phyloP scores from a whole-genome alignment of 345 rosid genomes.

The Hibiscus tridactylites region DNA sequence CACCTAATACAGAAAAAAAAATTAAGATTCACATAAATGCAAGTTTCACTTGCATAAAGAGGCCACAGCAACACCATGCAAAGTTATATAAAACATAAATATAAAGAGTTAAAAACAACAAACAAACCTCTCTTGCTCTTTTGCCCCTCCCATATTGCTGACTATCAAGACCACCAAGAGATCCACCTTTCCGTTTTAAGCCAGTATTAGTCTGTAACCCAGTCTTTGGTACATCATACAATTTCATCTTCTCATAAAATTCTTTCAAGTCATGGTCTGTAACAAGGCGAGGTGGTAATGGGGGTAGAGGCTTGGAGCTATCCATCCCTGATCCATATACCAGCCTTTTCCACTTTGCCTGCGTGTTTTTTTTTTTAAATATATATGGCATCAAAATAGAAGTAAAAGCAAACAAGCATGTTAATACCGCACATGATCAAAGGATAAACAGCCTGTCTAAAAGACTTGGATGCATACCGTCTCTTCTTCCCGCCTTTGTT shows the following conservation, averaged over 20 bases:
- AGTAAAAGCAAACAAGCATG: conserved; percentile 3
- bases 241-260: conserved; percentile 65
- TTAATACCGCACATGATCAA: conserved; percentile 1
- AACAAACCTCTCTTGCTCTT: conserved; percentile 86
- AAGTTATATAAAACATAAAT: neutral
- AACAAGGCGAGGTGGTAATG: conserved; percentile 75
- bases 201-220: conserved; percentile 40
- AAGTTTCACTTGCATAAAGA: neutral
- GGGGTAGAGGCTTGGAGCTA: conserved; percentile 33
- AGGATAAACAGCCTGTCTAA: neutral
- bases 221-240: conserved; percentile 53
- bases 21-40: conserved; percentile 1
- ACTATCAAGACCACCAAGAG: conserved; percentile 55
- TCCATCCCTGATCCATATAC: conserved; percentile 33
- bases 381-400: neutral
- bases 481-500: conserved; percentile 61
- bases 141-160: conserved; percentile 89
- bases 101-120: conserved; percentile 17
- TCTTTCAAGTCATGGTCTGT: conserved; percentile 68
- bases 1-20: conserved; percentile 33
- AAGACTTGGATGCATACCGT: conserved; percentile 35
- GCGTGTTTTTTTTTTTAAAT: conserved; percentile 11
- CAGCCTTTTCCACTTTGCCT: conserved; percentile 72
- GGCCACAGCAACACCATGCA: neutral
- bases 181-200: conserved; percentile 50